Percentiles rank a stretch among this genome's conserved stretches.
phyloP scores from a whole-genome alignment of 345 rosid species.

The Lepidium aucheri region DNA sequence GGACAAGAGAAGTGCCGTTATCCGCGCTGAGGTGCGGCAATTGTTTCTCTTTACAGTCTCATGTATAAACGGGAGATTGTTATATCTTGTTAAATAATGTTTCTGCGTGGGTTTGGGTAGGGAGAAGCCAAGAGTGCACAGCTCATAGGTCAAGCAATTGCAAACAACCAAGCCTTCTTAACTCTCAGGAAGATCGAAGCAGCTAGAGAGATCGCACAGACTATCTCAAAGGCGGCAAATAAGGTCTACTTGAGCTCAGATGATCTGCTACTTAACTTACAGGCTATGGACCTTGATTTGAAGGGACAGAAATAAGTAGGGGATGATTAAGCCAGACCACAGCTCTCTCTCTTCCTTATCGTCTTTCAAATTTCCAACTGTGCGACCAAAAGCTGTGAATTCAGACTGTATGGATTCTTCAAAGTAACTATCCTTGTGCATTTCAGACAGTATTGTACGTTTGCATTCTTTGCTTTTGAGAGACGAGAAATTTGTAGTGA shows the following conservation, averaged over 20 bases:
- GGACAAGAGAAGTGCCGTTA: conserved; percentile 80
- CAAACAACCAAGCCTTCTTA: conserved; percentile 72
- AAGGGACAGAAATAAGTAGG: conserved; percentile 32
- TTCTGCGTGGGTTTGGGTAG: conserved; percentile 27
- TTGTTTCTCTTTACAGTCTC: background rate
- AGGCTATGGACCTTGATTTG: conserved; percentile 17
- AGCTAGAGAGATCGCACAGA: conserved; percentile 72
- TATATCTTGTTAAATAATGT: background rate
- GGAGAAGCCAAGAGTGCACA: conserved; percentile 84
- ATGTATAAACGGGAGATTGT: background rate
- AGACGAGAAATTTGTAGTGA: background rate
- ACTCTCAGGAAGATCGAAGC: conserved; percentile 85
- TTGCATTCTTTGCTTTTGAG: background rate
- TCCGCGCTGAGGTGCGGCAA: conserved; percentile 65
- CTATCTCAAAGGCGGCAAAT: conserved; percentile 51
- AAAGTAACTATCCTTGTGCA: background rate
- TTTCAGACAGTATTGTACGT: background rate
- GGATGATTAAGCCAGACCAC: background rate
- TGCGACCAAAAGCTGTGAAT: background rate
- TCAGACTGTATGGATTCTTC: background rate
- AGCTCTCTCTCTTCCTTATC: background rate
- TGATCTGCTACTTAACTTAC: conserved; percentile 56
- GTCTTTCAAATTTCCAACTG: background rate
- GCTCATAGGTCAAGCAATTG: conserved; percentile 82
- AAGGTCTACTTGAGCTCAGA: conserved; percentile 56